Base-by-base conservation (phyloP, 306 rosid genomes). In the Astragalus membranaceus region DNA sequence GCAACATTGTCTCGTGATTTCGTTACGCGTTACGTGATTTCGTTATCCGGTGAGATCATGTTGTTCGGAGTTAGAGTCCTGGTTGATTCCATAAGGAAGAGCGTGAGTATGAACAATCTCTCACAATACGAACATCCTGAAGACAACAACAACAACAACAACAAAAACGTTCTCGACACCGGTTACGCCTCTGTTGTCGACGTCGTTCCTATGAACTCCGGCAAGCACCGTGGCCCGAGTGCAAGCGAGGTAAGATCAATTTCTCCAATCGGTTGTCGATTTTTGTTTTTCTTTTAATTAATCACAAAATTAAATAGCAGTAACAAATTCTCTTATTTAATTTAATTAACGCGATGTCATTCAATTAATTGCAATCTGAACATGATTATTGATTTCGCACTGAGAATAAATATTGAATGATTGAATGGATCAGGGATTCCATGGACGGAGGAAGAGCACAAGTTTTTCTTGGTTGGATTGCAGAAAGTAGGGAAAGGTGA, bases 381-480 rank as follows among this genome's bases (percentile, higher is more conserved):
- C 29, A 14, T 16, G 47, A 29, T 60, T 11, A 12, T 67, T 30
- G 51, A 23, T 35, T 51, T 60, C 46, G 16, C 23, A 9, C 8
- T 70, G 54, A 15, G 30, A 61, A 20, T 58, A 33, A 64, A 56
- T 44, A 47, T 30, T 63, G 79, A 37, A 61, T 73, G 79, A 13
- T 57, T 37, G 58, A 64, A 73, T 71, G 72, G 70, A 77, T 82
- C 84, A 95, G 99, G 99, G 9, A 88, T 95, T 62, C 99, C 99
- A 9, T 95, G 99, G 99, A 91, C 99, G 56, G 99, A 95, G 81
- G 97, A 91, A 41, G 99, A 95, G 73, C 99, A 95, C 86, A 95
- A 91, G 85, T 83, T 95, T 42, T 95, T 95, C 54, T 65, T 95
- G 85, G 70, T 87, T 42, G 99, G 99, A 77, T 83, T 95, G 79